These are phyloP conservation scores for Rubia tinctorum DNA, from an alignment of 305 asterid species.

Conservation along the genomic window DNA sequence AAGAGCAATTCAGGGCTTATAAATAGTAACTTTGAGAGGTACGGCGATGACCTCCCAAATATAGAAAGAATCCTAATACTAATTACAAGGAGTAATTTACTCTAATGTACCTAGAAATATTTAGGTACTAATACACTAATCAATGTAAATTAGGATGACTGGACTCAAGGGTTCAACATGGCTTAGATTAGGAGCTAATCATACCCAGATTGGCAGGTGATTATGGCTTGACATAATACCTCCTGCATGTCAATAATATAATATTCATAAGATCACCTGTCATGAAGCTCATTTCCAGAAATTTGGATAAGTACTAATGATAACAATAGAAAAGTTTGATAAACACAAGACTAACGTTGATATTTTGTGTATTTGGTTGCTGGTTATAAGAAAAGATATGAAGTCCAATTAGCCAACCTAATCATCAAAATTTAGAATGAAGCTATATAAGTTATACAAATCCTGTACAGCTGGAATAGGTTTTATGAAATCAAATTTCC, in stretches of 20 bases:
- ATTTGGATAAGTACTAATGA: background rate
- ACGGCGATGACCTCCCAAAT: no score
- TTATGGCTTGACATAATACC: constrained; percentile 30
- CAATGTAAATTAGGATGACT: no score
- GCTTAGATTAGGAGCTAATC: no score
- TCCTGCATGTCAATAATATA: constrained; percentile 39
- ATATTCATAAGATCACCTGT: background rate
- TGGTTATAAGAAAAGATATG: constrained; percentile 45
- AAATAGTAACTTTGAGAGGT: no score
- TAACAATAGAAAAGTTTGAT: background rate
- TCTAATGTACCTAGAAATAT: no score
- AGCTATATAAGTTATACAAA: constrained; percentile 24
- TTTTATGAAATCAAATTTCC: background rate
- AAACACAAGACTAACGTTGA: constrained; percentile 53
- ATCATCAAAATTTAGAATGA: constrained; percentile 33
- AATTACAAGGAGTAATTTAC: no score
- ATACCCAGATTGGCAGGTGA: no score
- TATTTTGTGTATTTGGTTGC: constrained; percentile 43
- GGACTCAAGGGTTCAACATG: no score
- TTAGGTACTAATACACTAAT: no score
- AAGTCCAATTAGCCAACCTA: constrained; percentile 44
- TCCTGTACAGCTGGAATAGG: background rate
- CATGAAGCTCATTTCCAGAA: background rate
- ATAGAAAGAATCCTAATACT: no score
- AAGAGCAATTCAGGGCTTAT: no score